These are phyloP conservation scores for Phytophthora quininea DNA, from an alignment of 352 stramenopile genomes.

Conservation along the genomic window DNA sequence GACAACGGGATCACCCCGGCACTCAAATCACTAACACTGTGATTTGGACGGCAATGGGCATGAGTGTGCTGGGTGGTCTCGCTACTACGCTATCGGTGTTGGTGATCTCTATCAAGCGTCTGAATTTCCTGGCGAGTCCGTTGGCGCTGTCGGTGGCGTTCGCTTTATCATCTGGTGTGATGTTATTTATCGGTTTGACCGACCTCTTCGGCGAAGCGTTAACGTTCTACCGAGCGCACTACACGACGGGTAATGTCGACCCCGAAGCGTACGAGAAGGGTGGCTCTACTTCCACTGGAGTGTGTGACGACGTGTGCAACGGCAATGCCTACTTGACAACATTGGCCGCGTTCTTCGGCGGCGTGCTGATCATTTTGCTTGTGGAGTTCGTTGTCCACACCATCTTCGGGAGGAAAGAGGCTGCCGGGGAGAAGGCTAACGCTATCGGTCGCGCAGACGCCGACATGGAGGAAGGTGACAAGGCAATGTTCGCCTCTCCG, in stretches of 20 bases:
- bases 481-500: constrained; percentile 24
- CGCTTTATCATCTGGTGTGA: constrained; percentile 70
- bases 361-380: constrained; percentile 61
- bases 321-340: constrained; percentile 60
- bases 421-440: constrained; percentile 8
- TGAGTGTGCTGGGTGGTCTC: constrained; percentile 73
- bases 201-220: constrained; percentile 60
- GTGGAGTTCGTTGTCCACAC: constrained; percentile 67
- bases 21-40: constrained; percentile 53
- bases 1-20: constrained; percentile 45
- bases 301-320: constrained; percentile 66
- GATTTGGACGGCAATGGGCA: constrained; percentile 63
- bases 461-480: constrained; percentile 24
- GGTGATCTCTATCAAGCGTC: constrained; percentile 56
- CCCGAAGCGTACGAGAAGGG: constrained; percentile 72
- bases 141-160: constrained; percentile 58
- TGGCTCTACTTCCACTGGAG: constrained; percentile 41
- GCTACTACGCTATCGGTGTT: constrained; percentile 64
- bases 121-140: constrained; percentile 63
- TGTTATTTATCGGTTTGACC: constrained; percentile 71
- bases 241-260: constrained; percentile 52
- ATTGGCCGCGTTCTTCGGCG: constrained; percentile 52
- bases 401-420: constrained; percentile 34
- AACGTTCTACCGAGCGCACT: constrained; percentile 57
- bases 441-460: constrained; percentile 1